These are phyloP conservation scores for Pelargonium cotyledonis DNA, from an alignment of 441 rosid genomes.

Conservation along the genomic window DNA sequence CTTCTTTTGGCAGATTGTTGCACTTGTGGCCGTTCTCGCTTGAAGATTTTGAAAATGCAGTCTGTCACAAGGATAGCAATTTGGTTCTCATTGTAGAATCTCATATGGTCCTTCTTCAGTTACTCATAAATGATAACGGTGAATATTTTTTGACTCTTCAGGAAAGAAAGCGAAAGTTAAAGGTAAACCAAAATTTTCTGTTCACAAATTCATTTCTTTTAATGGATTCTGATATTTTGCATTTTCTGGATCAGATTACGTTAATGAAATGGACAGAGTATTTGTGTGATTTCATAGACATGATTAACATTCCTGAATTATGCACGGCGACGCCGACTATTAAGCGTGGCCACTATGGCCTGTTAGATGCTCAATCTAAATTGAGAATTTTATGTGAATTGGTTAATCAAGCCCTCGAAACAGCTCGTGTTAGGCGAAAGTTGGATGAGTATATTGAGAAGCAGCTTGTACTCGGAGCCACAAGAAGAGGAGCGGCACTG, in stretches of 20 bases:
- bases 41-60: conserved; percentile 87
- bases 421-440: conserved; percentile 53
- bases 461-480: conserved; percentile 66
- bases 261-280: conserved; percentile 77
- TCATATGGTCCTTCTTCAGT: conserved; percentile 72
- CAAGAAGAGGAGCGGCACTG: conserved; percentile 78
- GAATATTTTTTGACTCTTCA: conserved; percentile 36
- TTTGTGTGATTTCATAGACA: conserved; percentile 81
- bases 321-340: conserved; percentile 44
- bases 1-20: conserved; percentile 67
- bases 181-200: conserved; percentile 33
- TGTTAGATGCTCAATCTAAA: conserved; percentile 52
- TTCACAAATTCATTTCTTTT: conserved; percentile 13
- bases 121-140: conserved; percentile 50
- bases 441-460: conserved; percentile 73
- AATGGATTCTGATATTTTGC: conserved; percentile 18
- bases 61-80: conserved; percentile 76
- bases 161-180: conserved; percentile 55
- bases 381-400: conserved; percentile 57
- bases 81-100: conserved; percentile 68
- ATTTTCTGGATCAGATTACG: conserved; percentile 56
- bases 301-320: conserved; percentile 43
- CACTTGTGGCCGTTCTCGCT: conserved; percentile 72
- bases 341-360: conserved; percentile 89
- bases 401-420: conserved; percentile 57